Conservation (phyloP, 306 rosid genomes). For the Alnus rubra region DNA sequence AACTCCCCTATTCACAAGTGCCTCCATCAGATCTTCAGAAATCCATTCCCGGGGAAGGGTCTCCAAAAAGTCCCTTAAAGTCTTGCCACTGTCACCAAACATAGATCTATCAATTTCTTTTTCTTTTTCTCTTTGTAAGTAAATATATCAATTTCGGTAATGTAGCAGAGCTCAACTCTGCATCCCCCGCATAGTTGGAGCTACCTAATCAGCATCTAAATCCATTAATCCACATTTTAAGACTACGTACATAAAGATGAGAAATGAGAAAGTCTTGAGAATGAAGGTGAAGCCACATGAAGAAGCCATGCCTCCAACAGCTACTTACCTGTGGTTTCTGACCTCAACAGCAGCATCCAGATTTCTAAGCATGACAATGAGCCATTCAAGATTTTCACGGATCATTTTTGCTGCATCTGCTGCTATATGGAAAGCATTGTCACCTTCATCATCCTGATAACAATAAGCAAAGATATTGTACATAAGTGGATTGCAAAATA, state of each 20-base stretch:
- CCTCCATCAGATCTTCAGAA: conserved; percentile 95
- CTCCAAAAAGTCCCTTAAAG: conserved; percentile 84
- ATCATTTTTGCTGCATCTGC: conserved; percentile 95
- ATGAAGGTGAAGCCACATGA: conserved; percentile 15
- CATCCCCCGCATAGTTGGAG: conserved; percentile 14
- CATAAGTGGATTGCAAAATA: conserved; percentile 23
- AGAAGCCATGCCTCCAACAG: conserved; percentile 5
- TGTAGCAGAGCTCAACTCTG: conserved; percentile 9
- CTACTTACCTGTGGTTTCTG: conserved; percentile 86
- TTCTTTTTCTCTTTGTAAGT: neutral
- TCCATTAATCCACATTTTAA: conserved; percentile 9
- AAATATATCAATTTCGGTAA: conserved; percentile 22
- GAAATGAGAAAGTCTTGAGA: conserved; percentile 13
- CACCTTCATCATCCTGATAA: conserved; percentile 92
- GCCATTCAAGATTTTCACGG: conserved; percentile 97
- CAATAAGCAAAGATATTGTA: conserved; percentile 15
- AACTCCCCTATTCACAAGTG: conserved; percentile 70
- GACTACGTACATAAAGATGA: conserved; percentile 3
- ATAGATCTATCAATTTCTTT: conserved; percentile 18
- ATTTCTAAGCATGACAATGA: conserved; percentile 79
- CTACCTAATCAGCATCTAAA: conserved; percentile 8
- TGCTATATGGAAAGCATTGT: conserved; percentile 93
- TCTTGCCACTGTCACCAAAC: conserved; percentile 78
- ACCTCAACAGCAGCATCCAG: conserved; percentile 85
- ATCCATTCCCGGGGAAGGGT: conserved; percentile 94